These are phyloP conservation scores for Elsinoe arachidis DNA, from an alignment of 2,329 filamentous ascomycete species.

Conservation along the genomic window DNA sequence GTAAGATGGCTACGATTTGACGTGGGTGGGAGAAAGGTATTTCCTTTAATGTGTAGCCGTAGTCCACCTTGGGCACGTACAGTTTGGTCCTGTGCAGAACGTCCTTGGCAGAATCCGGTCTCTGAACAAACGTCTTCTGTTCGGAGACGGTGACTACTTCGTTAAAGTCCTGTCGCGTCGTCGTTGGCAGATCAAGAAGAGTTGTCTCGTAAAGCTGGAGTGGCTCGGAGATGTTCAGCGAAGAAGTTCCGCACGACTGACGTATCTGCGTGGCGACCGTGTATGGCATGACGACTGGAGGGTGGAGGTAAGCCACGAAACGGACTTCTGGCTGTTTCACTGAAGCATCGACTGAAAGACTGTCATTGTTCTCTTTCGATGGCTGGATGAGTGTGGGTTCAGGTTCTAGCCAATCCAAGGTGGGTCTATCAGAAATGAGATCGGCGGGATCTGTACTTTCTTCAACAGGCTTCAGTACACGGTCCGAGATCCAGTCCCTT, in stretches of 20 bases:
- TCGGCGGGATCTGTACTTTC: conserved; percentile 26
- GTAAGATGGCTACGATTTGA: conserved; percentile 66
- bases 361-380: conserved; percentile 25
- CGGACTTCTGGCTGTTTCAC: conserved; percentile 60
- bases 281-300: conserved; percentile 62
- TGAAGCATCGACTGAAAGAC: conserved; percentile 47
- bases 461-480: conserved; percentile 48
- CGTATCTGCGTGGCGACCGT: conserved; percentile 55
- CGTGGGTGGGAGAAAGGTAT: conserved; percentile 71
- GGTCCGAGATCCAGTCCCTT: conserved; percentile 62
- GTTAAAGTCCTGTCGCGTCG: conserved; percentile 10
- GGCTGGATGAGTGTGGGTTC: conserved; percentile 48
- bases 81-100: conserved; percentile 49
- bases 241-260: conserved; percentile 36
- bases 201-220: conserved; percentile 5
- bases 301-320: conserved; percentile 67
- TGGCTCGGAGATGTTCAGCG: neutral
- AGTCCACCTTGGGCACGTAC: conserved; percentile 64
- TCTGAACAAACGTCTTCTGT: neutral
- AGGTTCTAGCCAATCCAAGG: conserved; percentile 65
- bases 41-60: conserved; percentile 56
- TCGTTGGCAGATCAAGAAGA: conserved; percentile 7
- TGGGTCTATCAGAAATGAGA: conserved; percentile 26
- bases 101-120: conserved; percentile 17
- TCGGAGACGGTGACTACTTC: conserved; percentile 11